phyloP scores from a whole-genome alignment of 1,139 yeast genomes.

The Blastobotrys buckinghamii region DNA sequence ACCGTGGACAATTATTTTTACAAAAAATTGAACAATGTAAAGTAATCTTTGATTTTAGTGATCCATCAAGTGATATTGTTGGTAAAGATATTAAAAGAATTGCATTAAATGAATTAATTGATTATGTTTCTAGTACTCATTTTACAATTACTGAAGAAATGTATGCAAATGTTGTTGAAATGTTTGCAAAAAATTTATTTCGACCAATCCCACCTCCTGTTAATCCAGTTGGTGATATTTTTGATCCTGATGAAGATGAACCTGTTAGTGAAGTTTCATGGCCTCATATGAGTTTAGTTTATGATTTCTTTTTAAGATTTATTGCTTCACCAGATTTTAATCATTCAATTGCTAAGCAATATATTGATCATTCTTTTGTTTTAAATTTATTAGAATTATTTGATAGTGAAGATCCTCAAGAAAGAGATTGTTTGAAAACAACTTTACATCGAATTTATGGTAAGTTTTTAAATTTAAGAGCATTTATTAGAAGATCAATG shows the following conservation, averaged over 20 bases:
- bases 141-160: constrained; percentile 85
- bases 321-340: constrained; percentile 94
- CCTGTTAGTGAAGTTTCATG: constrained; percentile 95
- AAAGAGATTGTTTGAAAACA: constrained; percentile 90
- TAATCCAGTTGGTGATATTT: constrained; percentile 92
- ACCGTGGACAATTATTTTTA: constrained; percentile 73
- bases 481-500: constrained; percentile 86
- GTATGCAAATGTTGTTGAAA: constrained; percentile 79
- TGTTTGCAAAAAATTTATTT: constrained; percentile 85
- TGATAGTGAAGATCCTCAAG: constrained; percentile 95
- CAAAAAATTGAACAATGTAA: constrained; percentile 93
- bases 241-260: constrained; percentile 98
- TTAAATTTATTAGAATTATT: constrained; percentile 75
- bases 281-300: constrained; percentile 98
- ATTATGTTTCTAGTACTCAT: constrained; percentile 70
- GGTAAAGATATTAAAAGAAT: constrained; percentile 89
- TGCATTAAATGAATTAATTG: constrained; percentile 83
- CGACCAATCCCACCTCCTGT: constrained; percentile 98
- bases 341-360: constrained; percentile 88
- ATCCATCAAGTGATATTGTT: constrained; percentile 84
- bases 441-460: constrained; percentile 95
- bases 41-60: constrained; percentile 87
- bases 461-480: constrained; percentile 81
- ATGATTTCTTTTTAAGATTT: constrained; percentile 87
- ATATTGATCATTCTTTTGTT: constrained; percentile 86